Evolutionary conservation across 768 basidiomycete species (phyloP), one percentile per base, ranked within the genome.

Genomic region (Boletus speciosus): DNA sequence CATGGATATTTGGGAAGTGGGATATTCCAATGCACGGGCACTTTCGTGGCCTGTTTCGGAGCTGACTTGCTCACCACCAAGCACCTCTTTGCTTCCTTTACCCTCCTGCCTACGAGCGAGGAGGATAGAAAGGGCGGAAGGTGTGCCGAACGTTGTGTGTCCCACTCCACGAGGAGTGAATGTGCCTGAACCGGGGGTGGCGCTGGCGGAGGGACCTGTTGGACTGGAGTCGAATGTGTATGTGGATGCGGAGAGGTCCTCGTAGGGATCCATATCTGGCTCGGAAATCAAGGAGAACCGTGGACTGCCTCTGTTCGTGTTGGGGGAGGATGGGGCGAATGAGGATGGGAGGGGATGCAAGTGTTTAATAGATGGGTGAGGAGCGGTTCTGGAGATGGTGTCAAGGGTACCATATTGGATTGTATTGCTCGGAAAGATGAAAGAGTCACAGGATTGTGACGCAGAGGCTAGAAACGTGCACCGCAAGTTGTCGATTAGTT

Each of bases 41-140:
- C 25, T 36, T 37, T 51, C 52, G 32, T 37, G 45, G 9, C 29
- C 6, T 39, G 32, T 12, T 29, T 49, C 43, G 8, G 52, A 25
- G 39, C 4, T 31, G 9, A 39, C 19, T 21, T 46, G 58, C 14
- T 52, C 54, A 12, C 15, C 29, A 21, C 10, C 8, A 27, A 49
- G 43, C 5, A 45, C 39, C 38, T 47, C 50, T 15, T 41, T 37
- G 19, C 39, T 51, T 32, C 41, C 29, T 4, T 54, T 60, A 16
- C 14, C 44, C 2, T 54, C 57, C 21, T 55, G 49, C 34, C 58
- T 63, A 3, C 51, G 68, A 5, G 73, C 61, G 54, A 74, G 64
- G 42, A 76, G 67, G 35, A 74, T 45, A n/a, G 74, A 74, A 35
- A 74, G 64, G 11, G 64, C 69, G 4, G 74, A 76, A 35, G 71